phyloP scores from a whole-genome alignment of 768 basidiomycete genomes.

The Hericium rajendrae region DNA sequence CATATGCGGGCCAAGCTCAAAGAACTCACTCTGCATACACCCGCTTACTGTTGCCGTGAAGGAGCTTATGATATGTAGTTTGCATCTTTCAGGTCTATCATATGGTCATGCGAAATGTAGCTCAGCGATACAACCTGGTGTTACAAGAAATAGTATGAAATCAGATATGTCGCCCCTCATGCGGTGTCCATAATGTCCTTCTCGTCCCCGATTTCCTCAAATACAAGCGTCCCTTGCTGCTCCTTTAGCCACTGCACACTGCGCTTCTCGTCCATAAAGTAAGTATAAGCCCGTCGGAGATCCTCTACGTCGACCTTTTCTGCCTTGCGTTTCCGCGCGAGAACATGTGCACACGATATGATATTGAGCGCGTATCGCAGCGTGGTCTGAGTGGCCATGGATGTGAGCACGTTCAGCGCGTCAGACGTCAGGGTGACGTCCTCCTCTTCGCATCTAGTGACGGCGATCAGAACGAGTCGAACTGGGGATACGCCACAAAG shows the following conservation, averaged over 20 bases:
- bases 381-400: constrained; percentile 85
- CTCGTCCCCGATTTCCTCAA: constrained; percentile 51
- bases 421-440: constrained; percentile 75
- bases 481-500: not conserved
- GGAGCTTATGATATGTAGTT: no score
- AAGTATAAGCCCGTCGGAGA: constrained; percentile 72
- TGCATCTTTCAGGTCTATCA: no score
- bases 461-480: not conserved
- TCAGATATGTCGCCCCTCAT: constrained; percentile 1
- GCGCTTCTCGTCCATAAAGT: constrained; percentile 90
- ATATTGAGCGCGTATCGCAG: constrained; percentile 91
- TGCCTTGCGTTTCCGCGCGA: constrained; percentile 75
- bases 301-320: constrained; percentile 81
- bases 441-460: constrained; percentile 79
- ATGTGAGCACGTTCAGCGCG: constrained; percentile 71
- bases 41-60: no score
- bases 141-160: no score
- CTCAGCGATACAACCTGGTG: no score
- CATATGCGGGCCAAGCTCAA: not conserved
- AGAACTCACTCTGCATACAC: no score
- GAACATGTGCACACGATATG: constrained; percentile 84
- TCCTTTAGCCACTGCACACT: constrained; percentile 89
- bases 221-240: constrained; percentile 64
- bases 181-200: constrained; percentile 30
- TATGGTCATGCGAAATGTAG: no score